These are phyloP conservation scores for Tetraselmis striata DNA, from an alignment of 139 green algal species.

Conservation along the genomic window DNA sequence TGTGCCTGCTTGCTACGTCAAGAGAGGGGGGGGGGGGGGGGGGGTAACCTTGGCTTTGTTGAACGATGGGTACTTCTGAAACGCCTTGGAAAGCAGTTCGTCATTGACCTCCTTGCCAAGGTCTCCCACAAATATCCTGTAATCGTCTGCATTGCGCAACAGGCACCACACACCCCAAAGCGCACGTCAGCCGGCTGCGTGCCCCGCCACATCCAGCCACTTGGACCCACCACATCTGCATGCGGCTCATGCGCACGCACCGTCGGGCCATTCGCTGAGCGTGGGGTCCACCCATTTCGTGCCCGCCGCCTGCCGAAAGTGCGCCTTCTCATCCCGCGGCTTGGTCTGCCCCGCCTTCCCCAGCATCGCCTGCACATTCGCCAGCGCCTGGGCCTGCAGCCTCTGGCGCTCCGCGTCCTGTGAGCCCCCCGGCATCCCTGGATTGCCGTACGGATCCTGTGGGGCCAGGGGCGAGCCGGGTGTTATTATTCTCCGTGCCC, in stretches of 20 bases:
- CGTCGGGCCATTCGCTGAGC: constrained; percentile 79
- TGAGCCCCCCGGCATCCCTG: too few relatives aligned
- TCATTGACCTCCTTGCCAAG: constrained; percentile 91
- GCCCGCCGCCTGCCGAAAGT: constrained; percentile 39
- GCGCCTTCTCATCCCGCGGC: not conserved
- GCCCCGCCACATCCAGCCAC: too few relatives aligned
- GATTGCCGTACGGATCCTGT: too few relatives aligned
- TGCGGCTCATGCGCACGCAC: too few relatives aligned
- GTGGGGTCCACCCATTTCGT: constrained; percentile 68
- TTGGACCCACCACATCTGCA: too few relatives aligned
- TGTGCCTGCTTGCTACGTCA: not conserved
- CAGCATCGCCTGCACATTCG: not conserved
- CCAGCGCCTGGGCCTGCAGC: not conserved
- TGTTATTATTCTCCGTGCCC: too few relatives aligned
- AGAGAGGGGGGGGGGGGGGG: not conserved
- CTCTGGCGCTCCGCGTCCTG: not conserved
- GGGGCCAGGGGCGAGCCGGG: too few relatives aligned
- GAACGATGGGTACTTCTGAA: constrained; percentile 80
- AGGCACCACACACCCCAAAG: too few relatives aligned
- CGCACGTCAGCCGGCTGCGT: too few relatives aligned
- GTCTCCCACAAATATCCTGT: constrained; percentile 94
- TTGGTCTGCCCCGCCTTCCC: not conserved
- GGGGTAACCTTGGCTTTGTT: constrained; percentile 64
- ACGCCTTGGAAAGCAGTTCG: constrained; percentile 74
- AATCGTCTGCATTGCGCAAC: constrained; percentile 85